phyloP scores from a whole-genome alignment of 2,329 filamentous ascomycete species.

The Juglanconis sp. region DNA sequence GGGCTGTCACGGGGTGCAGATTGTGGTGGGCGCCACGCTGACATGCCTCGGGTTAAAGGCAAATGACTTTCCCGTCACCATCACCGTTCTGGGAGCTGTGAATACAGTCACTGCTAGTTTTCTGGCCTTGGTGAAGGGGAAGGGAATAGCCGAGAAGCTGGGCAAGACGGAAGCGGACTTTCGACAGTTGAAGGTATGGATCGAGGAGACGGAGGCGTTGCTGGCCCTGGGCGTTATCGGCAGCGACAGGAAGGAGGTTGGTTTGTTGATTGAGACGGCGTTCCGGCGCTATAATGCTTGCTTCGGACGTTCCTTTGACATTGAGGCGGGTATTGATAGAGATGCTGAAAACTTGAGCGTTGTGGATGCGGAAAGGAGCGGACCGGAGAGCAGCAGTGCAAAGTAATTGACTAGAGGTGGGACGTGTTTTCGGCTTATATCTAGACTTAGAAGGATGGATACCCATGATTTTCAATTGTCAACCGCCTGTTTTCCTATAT shows the following conservation, averaged over 20 bases:
- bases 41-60: slow-evolving; percentile 56
- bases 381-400: not conserved
- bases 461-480: no score
- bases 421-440: no score
- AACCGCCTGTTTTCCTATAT: no score
- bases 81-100: slow-evolving; percentile 59
- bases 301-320: slow-evolving; percentile 13
- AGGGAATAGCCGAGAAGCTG: slow-evolving; percentile 51
- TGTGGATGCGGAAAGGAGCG: not conserved
- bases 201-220: slow-evolving; percentile 50
- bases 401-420: no score
- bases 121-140: slow-evolving; percentile 59
- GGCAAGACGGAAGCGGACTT: slow-evolving; percentile 45
- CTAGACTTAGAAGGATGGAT: no score
- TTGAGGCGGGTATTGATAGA: not conserved
- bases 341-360: not conserved
- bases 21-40: slow-evolving; percentile 56
- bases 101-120: slow-evolving; percentile 62
- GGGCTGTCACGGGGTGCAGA: slow-evolving; percentile 53
- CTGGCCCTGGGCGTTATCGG: slow-evolving; percentile 41
- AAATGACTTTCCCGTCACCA: slow-evolving; percentile 47
- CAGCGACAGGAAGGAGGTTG: slow-evolving; percentile 38
- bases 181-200: slow-evolving; percentile 47
- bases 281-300: slow-evolving; percentile 40
- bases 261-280: slow-evolving; percentile 38